Percentiles rank a stretch among this genome's conserved stretches.
Evolutionary conservation across 305 asterid genomes (phyloP).

Genomic region (Ruellia speciosa): DNA sequence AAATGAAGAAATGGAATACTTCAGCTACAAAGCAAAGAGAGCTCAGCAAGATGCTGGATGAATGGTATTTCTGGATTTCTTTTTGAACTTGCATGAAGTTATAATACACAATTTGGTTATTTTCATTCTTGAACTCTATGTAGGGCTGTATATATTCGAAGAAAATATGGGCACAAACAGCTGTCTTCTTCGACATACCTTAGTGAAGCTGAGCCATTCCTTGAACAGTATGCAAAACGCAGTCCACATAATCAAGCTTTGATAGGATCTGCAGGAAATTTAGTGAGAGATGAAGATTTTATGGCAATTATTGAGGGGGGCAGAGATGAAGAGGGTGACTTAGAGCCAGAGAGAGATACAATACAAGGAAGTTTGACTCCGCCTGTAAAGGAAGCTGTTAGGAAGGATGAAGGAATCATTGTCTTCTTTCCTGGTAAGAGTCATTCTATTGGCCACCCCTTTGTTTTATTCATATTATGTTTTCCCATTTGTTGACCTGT

Average conservation of each 20-base stretch:
- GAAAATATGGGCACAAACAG: constrained; percentile 70
- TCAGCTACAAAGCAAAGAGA: constrained; percentile 79
- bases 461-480: neutral
- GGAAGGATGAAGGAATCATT: constrained; percentile 78
- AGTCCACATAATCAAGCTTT: constrained; percentile 80
- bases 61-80: constrained; percentile 59
- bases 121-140: constrained; percentile 22
- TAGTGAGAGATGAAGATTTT: constrained; percentile 79
- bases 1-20: constrained; percentile 96
- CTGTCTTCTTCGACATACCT: constrained; percentile 76
- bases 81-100: constrained; percentile 22
- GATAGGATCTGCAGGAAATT: constrained; percentile 91
- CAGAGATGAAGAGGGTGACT: constrained; percentile 93
- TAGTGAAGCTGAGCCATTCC: constrained; percentile 96
- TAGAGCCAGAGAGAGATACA: constrained; percentile 47
- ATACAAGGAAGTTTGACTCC: constrained; percentile 44
- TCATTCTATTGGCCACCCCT: neutral
- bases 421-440: constrained; percentile 89
- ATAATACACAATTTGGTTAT: constrained; percentile 22
- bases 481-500: neutral
- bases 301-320: constrained; percentile 68
- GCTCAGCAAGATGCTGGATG: constrained; percentile 89
- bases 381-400: constrained; percentile 48
- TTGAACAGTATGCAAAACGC: constrained; percentile 87
- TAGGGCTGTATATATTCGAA: constrained; percentile 77